Conservation (phyloP, 2,329 filamentous ascomycete genomes). For the Cytospora leucostoma region DNA sequence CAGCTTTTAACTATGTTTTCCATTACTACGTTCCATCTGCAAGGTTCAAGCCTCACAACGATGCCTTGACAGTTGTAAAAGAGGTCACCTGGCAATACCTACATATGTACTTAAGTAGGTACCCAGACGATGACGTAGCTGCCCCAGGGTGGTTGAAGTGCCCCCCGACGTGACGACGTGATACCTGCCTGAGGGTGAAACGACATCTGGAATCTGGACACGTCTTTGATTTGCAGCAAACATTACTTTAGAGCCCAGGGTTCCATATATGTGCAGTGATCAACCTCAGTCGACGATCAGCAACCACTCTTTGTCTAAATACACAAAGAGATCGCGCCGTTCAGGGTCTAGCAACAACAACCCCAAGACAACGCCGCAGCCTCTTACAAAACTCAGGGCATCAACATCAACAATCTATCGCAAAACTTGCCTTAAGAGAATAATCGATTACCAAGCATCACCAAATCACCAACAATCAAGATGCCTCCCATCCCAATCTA, state of each 20-base stretch:
- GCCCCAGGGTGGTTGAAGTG: not conserved
- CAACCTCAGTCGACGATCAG: not conserved
- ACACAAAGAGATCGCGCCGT: not conserved
- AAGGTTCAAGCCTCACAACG: not conserved
- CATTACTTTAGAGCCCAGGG: not conserved
- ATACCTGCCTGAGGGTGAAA: not conserved
- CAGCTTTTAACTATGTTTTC: not conserved
- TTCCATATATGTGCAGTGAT: not conserved
- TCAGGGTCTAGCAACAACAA: not conserved
- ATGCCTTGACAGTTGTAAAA: not conserved
- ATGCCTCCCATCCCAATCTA: constrained; percentile 66
- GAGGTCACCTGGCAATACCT: constrained; percentile 18
- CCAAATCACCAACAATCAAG: constrained; percentile 24
- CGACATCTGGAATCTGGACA: not conserved
- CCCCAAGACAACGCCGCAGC: not conserved
- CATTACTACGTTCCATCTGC: not conserved
- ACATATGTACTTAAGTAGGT: not conserved
- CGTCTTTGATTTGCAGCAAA: not conserved
- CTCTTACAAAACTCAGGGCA: not conserved
- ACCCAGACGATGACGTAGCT: not conserved
- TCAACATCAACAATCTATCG: not conserved
- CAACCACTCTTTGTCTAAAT: not conserved
- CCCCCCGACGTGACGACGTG: not conserved
- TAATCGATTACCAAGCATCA: not conserved
- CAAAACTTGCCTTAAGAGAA: not conserved